A percentile compares a stretch with the other conserved stretches of the same genome.
Conservation (phyloP, 2,329 filamentous ascomycete genomes). For the Dichotomopilus funicola region DNA sequence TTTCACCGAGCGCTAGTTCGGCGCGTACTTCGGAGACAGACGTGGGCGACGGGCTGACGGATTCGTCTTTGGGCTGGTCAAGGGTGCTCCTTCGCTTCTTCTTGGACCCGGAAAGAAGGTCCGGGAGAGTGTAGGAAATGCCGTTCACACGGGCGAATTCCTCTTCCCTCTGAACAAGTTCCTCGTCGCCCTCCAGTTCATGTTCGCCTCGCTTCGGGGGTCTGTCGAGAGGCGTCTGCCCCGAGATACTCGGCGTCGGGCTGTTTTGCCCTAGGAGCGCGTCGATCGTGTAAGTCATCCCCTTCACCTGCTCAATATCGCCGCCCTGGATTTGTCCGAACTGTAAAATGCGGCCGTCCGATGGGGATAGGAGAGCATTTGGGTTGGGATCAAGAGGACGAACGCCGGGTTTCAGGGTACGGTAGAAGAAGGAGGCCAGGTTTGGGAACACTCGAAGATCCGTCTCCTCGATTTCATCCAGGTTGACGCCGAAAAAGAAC, state of each 20-base stretch:
- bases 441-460: constrained; percentile 90
- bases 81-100: constrained; percentile 34
- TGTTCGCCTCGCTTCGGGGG: constrained; percentile 25
- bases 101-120: constrained; percentile 69
- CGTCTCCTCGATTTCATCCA: constrained; percentile 79
- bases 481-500: constrained; percentile 83
- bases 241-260: constrained; percentile 48
- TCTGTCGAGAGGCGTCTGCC: constrained; percentile 27
- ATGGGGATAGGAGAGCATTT: constrained; percentile 75
- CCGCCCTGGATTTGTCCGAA: constrained; percentile 88
- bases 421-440: constrained; percentile 94
- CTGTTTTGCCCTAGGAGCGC: constrained; percentile 71
- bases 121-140: constrained; percentile 88
- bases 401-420: constrained; percentile 80
- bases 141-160: constrained; percentile 93
- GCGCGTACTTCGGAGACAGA: constrained; percentile 78
- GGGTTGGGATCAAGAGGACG: constrained; percentile 78
- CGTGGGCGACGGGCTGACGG: constrained; percentile 57
- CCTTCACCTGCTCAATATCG: constrained; percentile 97
- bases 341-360: constrained; percentile 86
- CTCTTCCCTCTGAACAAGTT: constrained; percentile 71
- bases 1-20: constrained; percentile 68
- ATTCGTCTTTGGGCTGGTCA: constrained; percentile 62
- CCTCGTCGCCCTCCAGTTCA: constrained; percentile 45
- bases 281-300: constrained; percentile 95